Percentiles rank a stretch among this genome's conserved stretches.
Evolutionary conservation across 352 stramenopile genomes (phyloP).

Genomic region (Globisporangium nunn): DNA sequence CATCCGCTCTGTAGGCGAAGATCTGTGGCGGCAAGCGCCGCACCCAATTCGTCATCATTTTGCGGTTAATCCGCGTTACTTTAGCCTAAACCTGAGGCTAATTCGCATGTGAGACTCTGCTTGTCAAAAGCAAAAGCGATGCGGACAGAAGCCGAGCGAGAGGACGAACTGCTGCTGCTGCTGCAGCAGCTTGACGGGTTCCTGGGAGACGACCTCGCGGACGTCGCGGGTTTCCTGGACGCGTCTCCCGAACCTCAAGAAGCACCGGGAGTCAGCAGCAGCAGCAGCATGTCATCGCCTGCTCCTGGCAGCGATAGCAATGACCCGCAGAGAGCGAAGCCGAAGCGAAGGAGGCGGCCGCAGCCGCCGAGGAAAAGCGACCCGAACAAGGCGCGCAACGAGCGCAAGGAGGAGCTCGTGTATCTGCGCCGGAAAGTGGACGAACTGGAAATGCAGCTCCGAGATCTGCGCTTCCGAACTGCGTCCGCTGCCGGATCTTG

Average conservation of each 20-base stretch:
- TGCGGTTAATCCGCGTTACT: too few species aligned
- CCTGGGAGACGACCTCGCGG: neutral
- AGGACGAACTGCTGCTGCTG: conserved; percentile 3
- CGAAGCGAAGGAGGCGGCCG: neutral
- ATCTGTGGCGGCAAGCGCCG: too few species aligned
- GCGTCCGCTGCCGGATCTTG: neutral
- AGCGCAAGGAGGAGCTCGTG: conserved; percentile 13
- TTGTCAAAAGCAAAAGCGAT: too few species aligned
- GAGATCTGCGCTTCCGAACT: conserved; percentile 17
- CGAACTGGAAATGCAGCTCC: conserved; percentile 4
- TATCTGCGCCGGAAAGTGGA: conserved; percentile 9
- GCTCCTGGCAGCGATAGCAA: neutral
- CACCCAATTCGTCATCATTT: too few species aligned
- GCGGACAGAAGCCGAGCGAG: neutral
- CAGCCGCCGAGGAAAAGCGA: conserved; percentile 23
- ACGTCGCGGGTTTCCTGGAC: neutral
- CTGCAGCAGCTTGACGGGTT: conserved; percentile 6
- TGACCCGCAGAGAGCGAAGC: neutral
- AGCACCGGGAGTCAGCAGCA: neutral
- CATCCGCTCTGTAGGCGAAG: too few species aligned
- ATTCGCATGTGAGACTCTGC: too few species aligned
- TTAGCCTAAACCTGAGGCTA: too few species aligned
- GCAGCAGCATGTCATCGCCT: neutral
- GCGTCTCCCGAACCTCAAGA: neutral
- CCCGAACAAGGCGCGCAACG: conserved; percentile 13